Percentiles rank a stretch among this genome's conserved stretches.
phyloP scores from a whole-genome alignment of 495 filamentous ascomycete genomes.

The Trichoderma reesei region DNA sequence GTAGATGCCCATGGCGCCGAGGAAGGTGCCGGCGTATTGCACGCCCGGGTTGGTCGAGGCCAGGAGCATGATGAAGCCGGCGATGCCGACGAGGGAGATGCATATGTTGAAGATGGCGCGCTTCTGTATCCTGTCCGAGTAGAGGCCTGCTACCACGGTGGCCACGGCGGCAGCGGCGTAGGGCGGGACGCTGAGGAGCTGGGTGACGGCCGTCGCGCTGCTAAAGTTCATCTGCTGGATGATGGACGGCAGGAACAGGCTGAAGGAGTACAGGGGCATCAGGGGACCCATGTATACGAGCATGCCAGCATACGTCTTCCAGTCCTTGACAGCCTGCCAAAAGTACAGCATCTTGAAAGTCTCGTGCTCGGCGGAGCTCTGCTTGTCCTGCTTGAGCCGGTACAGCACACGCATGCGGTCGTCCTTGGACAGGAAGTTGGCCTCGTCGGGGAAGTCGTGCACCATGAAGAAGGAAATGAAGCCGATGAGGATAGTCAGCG shows the following conservation, averaged over 20 bases:
- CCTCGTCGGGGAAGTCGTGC: conserved; percentile 79
- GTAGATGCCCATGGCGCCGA: conserved; percentile 85
- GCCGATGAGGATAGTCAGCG: conserved; percentile 66
- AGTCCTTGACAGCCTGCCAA: conserved; percentile 67
- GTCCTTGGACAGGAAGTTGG: conserved; percentile 59
- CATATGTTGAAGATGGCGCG: conserved; percentile 77
- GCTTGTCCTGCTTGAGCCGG: conserved; percentile 64
- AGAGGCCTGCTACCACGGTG: conserved; percentile 65
- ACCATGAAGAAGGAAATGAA: conserved; percentile 75
- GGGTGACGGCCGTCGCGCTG: conserved; percentile 42
- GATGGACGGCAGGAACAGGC: conserved; percentile 82
- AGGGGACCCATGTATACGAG: conserved; percentile 69
- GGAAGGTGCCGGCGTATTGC: conserved; percentile 75
- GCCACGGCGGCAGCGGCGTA: conserved; percentile 75
- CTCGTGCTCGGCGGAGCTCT: conserved; percentile 70
- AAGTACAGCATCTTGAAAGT: conserved; percentile 67
- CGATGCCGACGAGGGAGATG: conserved; percentile 59
- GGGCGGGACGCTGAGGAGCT: conserved; percentile 79
- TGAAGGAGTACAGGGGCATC: conserved; percentile 80
- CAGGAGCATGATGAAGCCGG: conserved; percentile 73
- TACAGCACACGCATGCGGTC: conserved; percentile 68
- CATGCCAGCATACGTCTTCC: conserved; percentile 76
- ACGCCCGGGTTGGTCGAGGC: conserved; percentile 47
- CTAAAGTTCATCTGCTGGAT: conserved; percentile 64
- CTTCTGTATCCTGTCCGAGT: conserved; percentile 68